A percentile compares a stretch with the other conserved stretches of the same genome.
Conservation (phyloP, 371 early-diverging fungal genomes). For the Mortierella sp. region DNA sequence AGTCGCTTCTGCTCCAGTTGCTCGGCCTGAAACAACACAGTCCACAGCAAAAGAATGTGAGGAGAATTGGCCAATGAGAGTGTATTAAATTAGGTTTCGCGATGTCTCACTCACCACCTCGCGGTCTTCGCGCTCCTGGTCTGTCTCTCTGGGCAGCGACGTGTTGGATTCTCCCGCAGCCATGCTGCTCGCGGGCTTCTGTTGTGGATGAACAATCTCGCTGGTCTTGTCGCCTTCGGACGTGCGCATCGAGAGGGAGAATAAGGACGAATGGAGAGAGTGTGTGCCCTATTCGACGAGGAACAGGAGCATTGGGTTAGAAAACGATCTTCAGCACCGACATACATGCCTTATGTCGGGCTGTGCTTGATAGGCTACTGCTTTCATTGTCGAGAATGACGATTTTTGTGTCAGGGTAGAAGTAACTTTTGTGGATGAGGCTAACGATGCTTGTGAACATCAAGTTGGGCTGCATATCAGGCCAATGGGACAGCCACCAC, state of each 20-base stretch:
- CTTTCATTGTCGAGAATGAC: no score
- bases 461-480: neutral
- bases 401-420: no score
- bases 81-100: no score
- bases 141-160: constrained; percentile 12
- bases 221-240: constrained; percentile 25
- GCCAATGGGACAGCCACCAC: no score
- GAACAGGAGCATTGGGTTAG: no score
- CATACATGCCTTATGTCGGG: no score
- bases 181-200: neutral
- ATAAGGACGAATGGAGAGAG: no score
- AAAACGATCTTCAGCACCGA: no score
- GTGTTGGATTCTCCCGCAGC: neutral
- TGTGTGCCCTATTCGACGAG: no score
- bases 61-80: neutral
- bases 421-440: no score
- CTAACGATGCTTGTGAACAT: no score
- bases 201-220: constrained; percentile 2
- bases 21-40: constrained; percentile 21
- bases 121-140: constrained; percentile 39
- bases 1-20: constrained; percentile 51
- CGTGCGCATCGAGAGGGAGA: constrained; percentile 9
- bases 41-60: neutral
- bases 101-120: constrained; percentile 34
- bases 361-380: no score